Percentiles rank a stretch among this genome's conserved stretches.
Evolutionary conservation across 2,329 filamentous ascomycete genomes (phyloP).

Genomic region (Alternaria infectoria): DNA sequence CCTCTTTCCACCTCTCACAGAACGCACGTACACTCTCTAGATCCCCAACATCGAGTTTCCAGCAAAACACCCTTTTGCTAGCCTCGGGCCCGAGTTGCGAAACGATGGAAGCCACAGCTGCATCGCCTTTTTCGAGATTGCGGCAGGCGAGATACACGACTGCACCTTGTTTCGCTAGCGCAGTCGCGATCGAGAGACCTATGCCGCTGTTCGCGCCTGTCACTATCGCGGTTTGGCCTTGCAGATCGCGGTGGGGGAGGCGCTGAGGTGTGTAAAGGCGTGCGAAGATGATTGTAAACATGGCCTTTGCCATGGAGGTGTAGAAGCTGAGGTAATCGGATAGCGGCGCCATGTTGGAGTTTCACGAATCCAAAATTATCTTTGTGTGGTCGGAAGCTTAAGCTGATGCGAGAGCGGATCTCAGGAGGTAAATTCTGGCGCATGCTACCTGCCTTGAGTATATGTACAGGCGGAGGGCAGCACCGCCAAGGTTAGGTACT

Average conservation of each 20-base stretch:
- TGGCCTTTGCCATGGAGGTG: slow-evolving; percentile 9
- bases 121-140: slow-evolving; percentile 14
- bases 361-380: no score
- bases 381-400: no score
- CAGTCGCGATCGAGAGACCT: slow-evolving; percentile 45
- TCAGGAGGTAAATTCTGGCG: background rate
- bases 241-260: slow-evolving; percentile 30
- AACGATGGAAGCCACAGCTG: slow-evolving; percentile 13
- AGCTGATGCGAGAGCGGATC: background rate
- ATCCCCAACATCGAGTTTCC: slow-evolving; percentile 15
- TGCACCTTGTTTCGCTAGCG: slow-evolving; percentile 19
- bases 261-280: slow-evolving; percentile 18
- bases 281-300: slow-evolving; percentile 10
- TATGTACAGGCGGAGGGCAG: background rate
- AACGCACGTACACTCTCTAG: slow-evolving; percentile 17
- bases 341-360: background rate
- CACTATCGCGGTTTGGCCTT: slow-evolving; percentile 55
- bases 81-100: background rate
- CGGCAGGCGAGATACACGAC: slow-evolving; percentile 22
- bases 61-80: slow-evolving; percentile 9
- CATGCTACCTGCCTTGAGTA: background rate
- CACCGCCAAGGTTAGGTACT: background rate
- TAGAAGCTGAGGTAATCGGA: slow-evolving; percentile 10
- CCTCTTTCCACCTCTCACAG: slow-evolving; percentile 11
- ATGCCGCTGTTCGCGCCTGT: slow-evolving; percentile 60